These are phyloP conservation scores for Starmerella bombicola DNA, from an alignment of 805 yeast genomes.

Conservation along the genomic window DNA sequence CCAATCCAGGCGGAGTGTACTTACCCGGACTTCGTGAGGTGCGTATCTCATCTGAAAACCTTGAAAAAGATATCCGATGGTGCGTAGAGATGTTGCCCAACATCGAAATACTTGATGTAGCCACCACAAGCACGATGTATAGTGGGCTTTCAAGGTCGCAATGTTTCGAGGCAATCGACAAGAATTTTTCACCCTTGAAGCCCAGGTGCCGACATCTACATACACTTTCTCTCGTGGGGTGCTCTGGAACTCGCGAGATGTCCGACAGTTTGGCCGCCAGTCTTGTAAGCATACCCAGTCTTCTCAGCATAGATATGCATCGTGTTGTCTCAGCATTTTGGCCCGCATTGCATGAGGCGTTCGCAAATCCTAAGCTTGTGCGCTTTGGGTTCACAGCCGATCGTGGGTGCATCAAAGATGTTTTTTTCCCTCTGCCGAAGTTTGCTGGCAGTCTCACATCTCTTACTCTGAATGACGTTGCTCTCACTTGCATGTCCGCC, in stretches of 20 bases:
- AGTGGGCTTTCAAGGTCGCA: not conserved
- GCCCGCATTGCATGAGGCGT: slow-evolving; percentile 11
- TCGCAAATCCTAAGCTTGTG: slow-evolving; percentile 7
- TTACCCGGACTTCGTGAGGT: slow-evolving; percentile 4
- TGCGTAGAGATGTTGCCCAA: slow-evolving; percentile 12
- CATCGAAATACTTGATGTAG: slow-evolving; percentile 11
- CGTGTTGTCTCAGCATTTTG: slow-evolving; percentile 9
- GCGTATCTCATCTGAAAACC: slow-evolving; percentile 9
- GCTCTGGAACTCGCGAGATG: slow-evolving; percentile 4
- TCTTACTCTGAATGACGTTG: slow-evolving; percentile 17
- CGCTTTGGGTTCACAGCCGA: slow-evolving; percentile 20
- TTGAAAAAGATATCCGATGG: slow-evolving; percentile 17
- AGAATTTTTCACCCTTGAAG: not conserved
- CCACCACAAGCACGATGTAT: not conserved
- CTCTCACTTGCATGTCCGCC: not conserved
- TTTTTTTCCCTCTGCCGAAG: slow-evolving; percentile 10
- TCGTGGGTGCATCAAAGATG: not conserved
- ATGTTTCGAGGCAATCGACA: not conserved
- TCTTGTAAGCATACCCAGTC: slow-evolving; percentile 4
- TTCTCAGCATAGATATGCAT: slow-evolving; percentile 14
- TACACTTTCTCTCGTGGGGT: slow-evolving; percentile 8
- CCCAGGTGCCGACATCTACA: slow-evolving; percentile 3
- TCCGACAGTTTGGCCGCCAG: slow-evolving; percentile 2
- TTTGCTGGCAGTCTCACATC: slow-evolving; percentile 7
- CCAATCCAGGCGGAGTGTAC: not conserved